These are phyloP conservation scores for Gonium pectorale DNA, from an alignment of 139 green algal genomes.

Conservation along the genomic window DNA sequence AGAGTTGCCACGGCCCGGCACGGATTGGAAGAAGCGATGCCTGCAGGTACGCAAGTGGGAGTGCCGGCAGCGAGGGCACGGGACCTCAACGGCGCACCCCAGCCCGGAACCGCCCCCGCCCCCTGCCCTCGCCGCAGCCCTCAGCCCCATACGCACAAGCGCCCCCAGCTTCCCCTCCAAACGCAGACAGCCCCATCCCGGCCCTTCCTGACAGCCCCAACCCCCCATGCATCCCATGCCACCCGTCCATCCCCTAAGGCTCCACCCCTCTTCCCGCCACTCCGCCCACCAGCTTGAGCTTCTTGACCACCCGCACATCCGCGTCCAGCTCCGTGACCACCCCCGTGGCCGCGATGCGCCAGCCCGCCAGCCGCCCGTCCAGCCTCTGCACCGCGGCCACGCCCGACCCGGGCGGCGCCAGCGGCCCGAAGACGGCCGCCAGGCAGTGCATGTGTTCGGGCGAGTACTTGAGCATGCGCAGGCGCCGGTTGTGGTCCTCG, in stretches of 20 bases:
- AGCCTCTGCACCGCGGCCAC: constrained; percentile 75
- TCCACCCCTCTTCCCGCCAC: background rate
- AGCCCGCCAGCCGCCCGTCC: constrained; percentile 60
- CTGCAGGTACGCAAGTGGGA: too few species aligned
- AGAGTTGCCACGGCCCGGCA: too few species aligned
- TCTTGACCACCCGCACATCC: constrained; percentile 86
- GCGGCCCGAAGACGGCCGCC: constrained; percentile 81
- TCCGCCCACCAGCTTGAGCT: constrained; percentile 94
- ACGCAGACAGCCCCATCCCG: too few species aligned
- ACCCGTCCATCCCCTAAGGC: background rate
- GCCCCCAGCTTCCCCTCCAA: too few species aligned
- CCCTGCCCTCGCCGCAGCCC: too few species aligned
- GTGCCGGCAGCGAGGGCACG: too few species aligned
- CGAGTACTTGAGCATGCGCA: constrained; percentile 96
- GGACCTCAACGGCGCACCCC: too few species aligned
- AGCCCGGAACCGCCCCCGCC: too few species aligned
- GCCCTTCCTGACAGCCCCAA: too few species aligned
- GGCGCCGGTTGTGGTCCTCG: constrained; percentile 91
- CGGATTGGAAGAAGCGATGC: too few species aligned
- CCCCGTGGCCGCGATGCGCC: constrained; percentile 93
- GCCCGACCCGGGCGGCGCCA: constrained; percentile 89
- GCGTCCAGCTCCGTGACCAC: constrained; percentile 93
- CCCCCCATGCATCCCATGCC: too few species aligned
- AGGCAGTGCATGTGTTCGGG: constrained; percentile 98
- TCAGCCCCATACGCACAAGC: too few species aligned